Base-by-base conservation (phyloP, 179 eudicot genomes). In the Nepenthes alata region DNA sequence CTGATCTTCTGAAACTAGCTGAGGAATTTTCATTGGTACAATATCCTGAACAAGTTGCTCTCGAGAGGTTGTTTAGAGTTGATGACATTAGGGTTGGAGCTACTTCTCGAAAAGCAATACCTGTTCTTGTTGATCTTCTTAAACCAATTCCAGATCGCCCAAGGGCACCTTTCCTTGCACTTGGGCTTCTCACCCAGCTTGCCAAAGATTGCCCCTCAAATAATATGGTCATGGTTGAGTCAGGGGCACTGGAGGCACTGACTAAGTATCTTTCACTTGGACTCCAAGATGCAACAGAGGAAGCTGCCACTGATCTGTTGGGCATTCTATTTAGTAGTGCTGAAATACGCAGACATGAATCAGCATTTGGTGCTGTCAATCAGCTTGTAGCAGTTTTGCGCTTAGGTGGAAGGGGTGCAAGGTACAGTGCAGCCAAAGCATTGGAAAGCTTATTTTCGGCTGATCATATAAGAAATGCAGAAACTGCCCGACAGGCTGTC, bases 131-230 rank as follows among this genome's bases (percentile, higher is more conserved):
- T 36, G 99, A 94, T 76, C 75, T 90, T 57, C 97, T 94, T 41
- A 94, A 87, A 71, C 99, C 99, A 55, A 94, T 90, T 59, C 97
- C 99, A 41, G 97, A 94, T 75, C 96, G 97, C 55, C 99, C 97
- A 2, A 95, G 99, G 59, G 99, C 99, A 60, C 99, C 99, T 25
- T 94, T 75, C 71, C 80, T 94, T 35, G 77, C 96, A 53, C 89
- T 94, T 47, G 88, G 97, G 63, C 85, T 90, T 75, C 85, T 94
- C 66, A 82, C 78, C 62, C 97, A 83, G 72, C 97, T 94, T 72
- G 89, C 94, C 2, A 80, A 63, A 75, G 97, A 85, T 64, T 80
- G 96, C 62, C 86, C 95, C 68, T 72, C 97, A 14, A 94, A 94
- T 74, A 88, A 81, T 75, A 79, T 85, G 81, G 79, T 83, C 47